Percentiles rank a stretch among this genome's conserved stretches.
phyloP scores from a whole-genome alignment of 2,329 filamentous ascomycete species.

The Proliferodiscus dingleyae region DNA sequence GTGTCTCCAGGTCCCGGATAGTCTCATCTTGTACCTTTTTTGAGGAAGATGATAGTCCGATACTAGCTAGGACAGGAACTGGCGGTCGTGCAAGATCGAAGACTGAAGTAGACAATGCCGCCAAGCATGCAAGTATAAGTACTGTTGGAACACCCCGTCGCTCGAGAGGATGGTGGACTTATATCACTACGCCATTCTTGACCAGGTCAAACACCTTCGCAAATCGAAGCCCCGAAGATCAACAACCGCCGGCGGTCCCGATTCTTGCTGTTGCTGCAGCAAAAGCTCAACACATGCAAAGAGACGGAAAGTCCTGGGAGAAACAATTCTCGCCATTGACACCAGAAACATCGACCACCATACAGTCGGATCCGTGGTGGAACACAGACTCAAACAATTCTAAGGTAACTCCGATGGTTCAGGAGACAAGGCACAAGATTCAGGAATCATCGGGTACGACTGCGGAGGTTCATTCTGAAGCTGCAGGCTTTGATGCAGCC shows the following conservation, averaged over 20 bases:
- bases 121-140: constrained; percentile 24
- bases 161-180: constrained; percentile 73
- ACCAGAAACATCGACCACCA: constrained; percentile 26
- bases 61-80: constrained; percentile 35
- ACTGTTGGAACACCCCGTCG: constrained; percentile 38
- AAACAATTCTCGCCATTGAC: constrained; percentile 31
- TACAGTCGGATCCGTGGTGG: constrained; percentile 37
- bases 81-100: constrained; percentile 35
- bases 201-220: constrained; percentile 32
- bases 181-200: constrained; percentile 67
- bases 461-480: constrained; percentile 23
- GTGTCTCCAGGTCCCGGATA: constrained; percentile 15
- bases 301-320: constrained; percentile 28
- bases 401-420: constrained; percentile 14
- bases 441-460: constrained; percentile 25
- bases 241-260: constrained; percentile 27
- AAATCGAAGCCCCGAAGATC: constrained; percentile 13
- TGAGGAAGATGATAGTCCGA: constrained; percentile 58
- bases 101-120: constrained; percentile 11
- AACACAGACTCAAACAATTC: constrained; percentile 18
- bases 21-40: constrained; percentile 57
- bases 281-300: constrained; percentile 21
- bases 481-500: constrained; percentile 12
- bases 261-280: constrained; percentile 31
- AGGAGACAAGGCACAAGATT: constrained; percentile 25